These are phyloP conservation scores for Apiotrichum akiyoshidainum DNA, from an alignment of 1,284 basidiomycete species.

Conservation along the genomic window DNA sequence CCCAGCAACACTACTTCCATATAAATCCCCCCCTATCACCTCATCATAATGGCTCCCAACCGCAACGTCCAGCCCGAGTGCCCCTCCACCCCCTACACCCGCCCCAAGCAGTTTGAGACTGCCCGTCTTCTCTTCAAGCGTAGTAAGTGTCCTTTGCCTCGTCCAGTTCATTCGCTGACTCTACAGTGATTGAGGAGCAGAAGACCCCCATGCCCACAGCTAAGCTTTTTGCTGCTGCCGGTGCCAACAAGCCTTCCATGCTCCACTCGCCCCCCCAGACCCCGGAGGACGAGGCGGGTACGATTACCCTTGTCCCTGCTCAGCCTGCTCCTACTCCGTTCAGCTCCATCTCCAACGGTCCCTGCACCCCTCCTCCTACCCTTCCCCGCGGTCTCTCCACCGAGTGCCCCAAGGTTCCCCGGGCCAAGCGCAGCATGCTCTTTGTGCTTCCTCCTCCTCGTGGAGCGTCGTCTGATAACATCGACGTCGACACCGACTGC, in stretches of 20 bases:
- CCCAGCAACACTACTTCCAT: background rate
- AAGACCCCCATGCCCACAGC: background rate
- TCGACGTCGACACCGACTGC: background rate
- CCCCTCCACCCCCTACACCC: background rate
- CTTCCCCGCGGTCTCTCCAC: background rate
- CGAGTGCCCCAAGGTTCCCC: background rate
- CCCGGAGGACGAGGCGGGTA: background rate
- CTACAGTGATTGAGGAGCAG: background rate
- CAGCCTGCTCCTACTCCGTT: background rate
- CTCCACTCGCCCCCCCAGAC: conserved; percentile 2
- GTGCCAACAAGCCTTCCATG: background rate
- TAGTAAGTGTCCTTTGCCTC: background rate
- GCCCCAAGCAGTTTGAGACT: conserved; percentile 5
- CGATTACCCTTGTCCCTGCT: background rate
- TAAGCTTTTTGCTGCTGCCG: background rate
- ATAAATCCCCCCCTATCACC: background rate
- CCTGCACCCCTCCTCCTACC: background rate
- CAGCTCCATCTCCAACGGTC: background rate
- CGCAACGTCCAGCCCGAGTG: background rate
- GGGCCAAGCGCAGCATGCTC: background rate
- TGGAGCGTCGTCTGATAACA: background rate
- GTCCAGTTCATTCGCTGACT: background rate
- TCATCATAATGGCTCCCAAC: background rate
- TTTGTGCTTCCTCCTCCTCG: background rate
- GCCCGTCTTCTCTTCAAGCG: conserved; percentile 3